phyloP scores from a whole-genome alignment of 306 rosid species.

The Cercis canadensis region DNA sequence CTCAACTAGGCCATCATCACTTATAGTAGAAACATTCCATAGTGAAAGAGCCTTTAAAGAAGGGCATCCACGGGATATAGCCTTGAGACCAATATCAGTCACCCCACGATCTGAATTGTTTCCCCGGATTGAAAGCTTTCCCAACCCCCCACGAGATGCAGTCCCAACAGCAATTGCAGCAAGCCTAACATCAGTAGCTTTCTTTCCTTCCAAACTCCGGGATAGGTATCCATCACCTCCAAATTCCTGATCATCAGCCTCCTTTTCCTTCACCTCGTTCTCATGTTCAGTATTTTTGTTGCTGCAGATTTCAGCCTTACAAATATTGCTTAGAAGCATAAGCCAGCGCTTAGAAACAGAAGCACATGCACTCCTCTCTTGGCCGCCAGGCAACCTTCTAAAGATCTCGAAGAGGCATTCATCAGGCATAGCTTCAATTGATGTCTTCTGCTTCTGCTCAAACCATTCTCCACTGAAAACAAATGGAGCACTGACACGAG shows the following conservation, averaged over 20 bases:
- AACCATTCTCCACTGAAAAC: conserved; percentile 55
- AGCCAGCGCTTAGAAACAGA: conserved; percentile 94
- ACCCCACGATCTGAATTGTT: conserved; percentile 53
- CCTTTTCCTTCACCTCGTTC: conserved; percentile 34
- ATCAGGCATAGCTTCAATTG: conserved; percentile 82
- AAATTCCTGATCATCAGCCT: conserved; percentile 53
- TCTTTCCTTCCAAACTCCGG: conserved; percentile 86
- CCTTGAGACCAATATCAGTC: conserved; percentile 76
- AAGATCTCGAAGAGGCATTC: conserved; percentile 96
- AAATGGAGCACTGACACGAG: conserved; percentile 67
- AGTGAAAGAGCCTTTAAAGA: conserved; percentile 76
- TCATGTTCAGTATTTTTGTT: conserved; percentile 28
- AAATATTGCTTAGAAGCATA: conserved; percentile 73
- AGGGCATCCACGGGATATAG: conserved; percentile 81
- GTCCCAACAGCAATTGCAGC: conserved; percentile 92
- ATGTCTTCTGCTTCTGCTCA: conserved; percentile 63
- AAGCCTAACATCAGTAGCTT: conserved; percentile 90
- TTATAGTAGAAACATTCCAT: conserved; percentile 64
- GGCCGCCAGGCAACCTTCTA: conserved; percentile 80
- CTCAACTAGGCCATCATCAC: conserved; percentile 83
- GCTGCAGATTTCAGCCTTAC: conserved; percentile 58
- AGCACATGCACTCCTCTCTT: conserved; percentile 77
- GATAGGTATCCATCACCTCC: conserved; percentile 78
- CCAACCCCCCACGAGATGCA: conserved; percentile 88
- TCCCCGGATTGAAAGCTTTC: conserved; percentile 77